A percentile compares a stretch with the other conserved stretches of the same genome.
Conservation (phyloP, 306 rosid species). For the Cicer arietinum region DNA sequence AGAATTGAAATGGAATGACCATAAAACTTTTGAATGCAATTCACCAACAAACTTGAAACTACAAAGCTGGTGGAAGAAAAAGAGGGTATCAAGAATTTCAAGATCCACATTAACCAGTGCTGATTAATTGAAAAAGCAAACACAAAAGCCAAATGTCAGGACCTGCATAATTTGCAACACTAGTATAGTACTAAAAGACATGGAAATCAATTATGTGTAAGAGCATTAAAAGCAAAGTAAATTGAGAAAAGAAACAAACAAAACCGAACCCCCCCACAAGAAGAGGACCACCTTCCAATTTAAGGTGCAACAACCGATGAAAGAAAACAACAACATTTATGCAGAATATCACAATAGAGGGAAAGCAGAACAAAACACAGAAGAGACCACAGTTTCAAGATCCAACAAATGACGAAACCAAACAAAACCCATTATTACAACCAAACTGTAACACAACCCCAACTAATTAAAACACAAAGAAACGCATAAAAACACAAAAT, state of each 20-base stretch:
- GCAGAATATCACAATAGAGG: not conserved
- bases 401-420: slow-evolving; percentile 47
- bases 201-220: slow-evolving; percentile 37
- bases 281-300: slow-evolving; percentile 43
- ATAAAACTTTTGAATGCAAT: slow-evolving; percentile 18
- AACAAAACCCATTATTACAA: slow-evolving; percentile 36
- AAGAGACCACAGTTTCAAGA: slow-evolving; percentile 46
- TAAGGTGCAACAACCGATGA: slow-evolving; percentile 25
- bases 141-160: not conserved
- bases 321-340: slow-evolving; percentile 9
- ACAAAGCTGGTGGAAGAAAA: slow-evolving; percentile 25
- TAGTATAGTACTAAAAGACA: slow-evolving; percentile 27
- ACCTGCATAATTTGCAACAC: slow-evolving; percentile 26
- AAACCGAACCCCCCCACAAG: slow-evolving; percentile 4
- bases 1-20: slow-evolving; percentile 22
- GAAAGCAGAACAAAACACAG: slow-evolving; percentile 26
- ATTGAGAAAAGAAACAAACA: slow-evolving; percentile 25
- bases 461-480: slow-evolving; percentile 8
- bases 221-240: slow-evolving; percentile 38
- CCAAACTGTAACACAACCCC: slow-evolving; percentile 9
- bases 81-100: slow-evolving; percentile 36
- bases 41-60: slow-evolving; percentile 27
- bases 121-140: slow-evolving; percentile 8
- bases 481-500: not conserved
- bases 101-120: slow-evolving; percentile 51